Percentiles rank a stretch among this genome's conserved stretches.
Evolutionary conservation across 352 stramenopile genomes (phyloP).

Genomic region (Phytopythium mirpurense): DNA sequence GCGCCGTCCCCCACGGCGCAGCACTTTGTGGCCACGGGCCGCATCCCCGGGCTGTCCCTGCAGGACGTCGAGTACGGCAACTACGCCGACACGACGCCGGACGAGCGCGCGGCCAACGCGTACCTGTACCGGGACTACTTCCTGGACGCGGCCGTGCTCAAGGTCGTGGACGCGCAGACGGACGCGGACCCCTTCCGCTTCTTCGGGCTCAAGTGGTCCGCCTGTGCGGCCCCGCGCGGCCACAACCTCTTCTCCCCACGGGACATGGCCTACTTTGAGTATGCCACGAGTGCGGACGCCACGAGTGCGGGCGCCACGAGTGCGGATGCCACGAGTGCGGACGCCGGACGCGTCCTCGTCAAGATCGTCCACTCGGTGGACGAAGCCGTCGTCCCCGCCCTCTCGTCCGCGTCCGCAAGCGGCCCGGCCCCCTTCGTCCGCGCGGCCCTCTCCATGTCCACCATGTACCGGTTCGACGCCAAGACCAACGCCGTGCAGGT

Average conservation of each 20-base stretch:
- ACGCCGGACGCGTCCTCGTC: constrained; percentile 49
- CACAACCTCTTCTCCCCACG: constrained; percentile 48
- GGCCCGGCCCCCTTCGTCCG: constrained; percentile 35
- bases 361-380: constrained; percentile 58
- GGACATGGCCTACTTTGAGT: constrained; percentile 62
- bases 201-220: constrained; percentile 77
- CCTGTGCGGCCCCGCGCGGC: constrained; percentile 32
- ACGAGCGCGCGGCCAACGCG: constrained; percentile 53
- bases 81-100: constrained; percentile 63
- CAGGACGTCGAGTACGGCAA: constrained; percentile 65
- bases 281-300: constrained; percentile 33
- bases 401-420: constrained; percentile 4
- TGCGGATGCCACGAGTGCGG: constrained; percentile 12
- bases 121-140: constrained; percentile 62
- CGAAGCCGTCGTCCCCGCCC: constrained; percentile 33
- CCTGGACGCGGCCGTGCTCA: constrained; percentile 62
- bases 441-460: constrained; percentile 45
- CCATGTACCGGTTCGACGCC: constrained; percentile 56
- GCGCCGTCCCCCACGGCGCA: constrained; percentile 13
- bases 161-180: constrained; percentile 51
- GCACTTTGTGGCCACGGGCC: constrained; percentile 50
- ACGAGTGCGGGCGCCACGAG: constrained; percentile 43
- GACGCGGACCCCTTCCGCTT: constrained; percentile 62
- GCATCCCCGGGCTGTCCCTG: constrained; percentile 49
- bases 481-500: constrained; percentile 54